Evolutionary conservation across 2,329 filamentous ascomycete species (phyloP), one percentile per base, ranked within the genome.

Genomic region (Aspergillus spinulosporus): DNA sequence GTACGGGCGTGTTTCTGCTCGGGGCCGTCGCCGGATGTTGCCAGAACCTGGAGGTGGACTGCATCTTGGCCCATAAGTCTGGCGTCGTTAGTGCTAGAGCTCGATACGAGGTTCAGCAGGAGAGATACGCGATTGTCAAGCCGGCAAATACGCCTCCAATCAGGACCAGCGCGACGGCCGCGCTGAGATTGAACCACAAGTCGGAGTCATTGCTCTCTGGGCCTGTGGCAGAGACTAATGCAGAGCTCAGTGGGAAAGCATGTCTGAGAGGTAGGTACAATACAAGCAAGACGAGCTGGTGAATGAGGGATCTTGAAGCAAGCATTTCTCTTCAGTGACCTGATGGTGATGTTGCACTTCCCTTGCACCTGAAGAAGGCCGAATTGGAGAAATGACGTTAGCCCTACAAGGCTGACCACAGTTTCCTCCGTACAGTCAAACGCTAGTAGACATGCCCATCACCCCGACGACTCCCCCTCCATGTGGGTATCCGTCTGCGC

Each of bases 121-220:
- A 15, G 7, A 21, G 2, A 37, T 50, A 50, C 48, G 48, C 48
- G 9, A 50, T 50, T 14, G 48, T 42, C 40, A 50, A 43, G 26
- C 48, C 48, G 34, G 48, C 48, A n/a, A 50, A 50, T 12, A 50
- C 48, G 29, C 48, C 48, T 28, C 48, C 48, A 8, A 50, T 43
- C 28, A 50, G n/a, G n/a, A 50, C 48, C 48, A 50, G 14, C 8
- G 48, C 48, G 28, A 50, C 37, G 3, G 48, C 48, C 21, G 48
- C 48, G 12, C 48, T 11, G 11, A 50, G 26, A 9, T 50, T 43
- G 28, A 50, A 42, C 48, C 48, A 50, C n/a, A 50, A 14, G 2
- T 50, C 48, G 48, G 37, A 31, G 37, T 15, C 39, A n/a, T 43
- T 14, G 11, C 7, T 29, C 1, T 42, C 37, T 14, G 48, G 26